Evolutionary conservation across 2,329 filamentous ascomycete genomes (phyloP), one percentile per base, ranked within the genome.

Genomic region (Diaporthe caulivora): DNA sequence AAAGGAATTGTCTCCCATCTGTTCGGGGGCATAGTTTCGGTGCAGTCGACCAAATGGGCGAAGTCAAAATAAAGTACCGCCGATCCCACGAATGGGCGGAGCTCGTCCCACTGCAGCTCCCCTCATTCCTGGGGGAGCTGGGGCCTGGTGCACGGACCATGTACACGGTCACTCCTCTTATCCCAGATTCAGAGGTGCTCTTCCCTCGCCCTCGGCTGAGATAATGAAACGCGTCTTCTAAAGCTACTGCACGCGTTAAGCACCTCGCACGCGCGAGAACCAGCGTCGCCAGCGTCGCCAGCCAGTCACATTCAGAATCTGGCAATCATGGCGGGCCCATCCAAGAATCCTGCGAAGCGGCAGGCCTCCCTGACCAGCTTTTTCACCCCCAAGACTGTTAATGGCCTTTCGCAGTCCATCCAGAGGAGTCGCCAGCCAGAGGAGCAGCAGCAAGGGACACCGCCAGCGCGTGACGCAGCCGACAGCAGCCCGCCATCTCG

Each of bases 331-430:
- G 79, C 83, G 21, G 80, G 81, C 40, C 79, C 82, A 18, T 74
- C 86, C 1, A 86, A 86, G 68, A 77, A 84, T 0, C 77, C 83
- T 37, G 84, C 81, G 71, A 93, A 93, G 82, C 94, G 92, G 78
- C 94, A 98, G 80, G 90, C 92, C 77, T 94, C 94, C 0, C 92
- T 98, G 75, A 97, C 94, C 3, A 95, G 92, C 80, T 97, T 97
- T 84, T 97, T 97, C 81, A 89, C 91, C 0, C 91, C 90, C 18
- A 92, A 89, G 76, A 84, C 89, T 17, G 81, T 84, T 79, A 88
- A 88, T 80, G 85, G 84, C 72, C 78, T 85, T 64, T 62, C 77
- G 10, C 68, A 76, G 67, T 74, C 72, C 21, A 37, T 70, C 55
- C 58, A 62, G 26, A 71, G 67, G 49, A 68, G 17, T n/a, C 79